These are phyloP conservation scores for Xylaria arbuscula DNA, from an alignment of 2,329 filamentous ascomycete genomes.

Conservation along the genomic window DNA sequence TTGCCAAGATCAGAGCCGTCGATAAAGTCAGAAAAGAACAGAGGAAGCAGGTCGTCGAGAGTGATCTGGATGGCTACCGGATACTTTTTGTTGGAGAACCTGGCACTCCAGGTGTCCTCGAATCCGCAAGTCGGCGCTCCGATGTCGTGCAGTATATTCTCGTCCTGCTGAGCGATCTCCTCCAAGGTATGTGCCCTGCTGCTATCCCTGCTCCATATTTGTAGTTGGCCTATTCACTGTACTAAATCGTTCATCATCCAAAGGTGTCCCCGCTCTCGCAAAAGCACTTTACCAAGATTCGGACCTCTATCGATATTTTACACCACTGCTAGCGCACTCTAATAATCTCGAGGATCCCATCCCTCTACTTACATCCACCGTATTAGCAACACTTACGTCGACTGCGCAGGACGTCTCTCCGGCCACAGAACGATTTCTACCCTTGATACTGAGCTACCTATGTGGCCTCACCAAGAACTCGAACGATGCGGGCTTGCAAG, in stretches of 20 bases:
- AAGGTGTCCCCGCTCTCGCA: constrained; percentile 80
- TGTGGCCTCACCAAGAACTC: constrained; percentile 84
- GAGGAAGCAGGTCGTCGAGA: constrained; percentile 83
- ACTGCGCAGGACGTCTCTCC: constrained; percentile 70
- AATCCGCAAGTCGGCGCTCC: constrained; percentile 84
- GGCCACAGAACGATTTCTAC: constrained; percentile 78
- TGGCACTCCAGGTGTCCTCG: constrained; percentile 78
- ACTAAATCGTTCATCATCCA: constrained; percentile 18
- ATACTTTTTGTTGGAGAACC: constrained; percentile 81
- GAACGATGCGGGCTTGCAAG: constrained; percentile 85
- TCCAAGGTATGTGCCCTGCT: constrained; percentile 72
- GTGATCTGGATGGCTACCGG: constrained; percentile 82
- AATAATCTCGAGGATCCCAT: constrained; percentile 81
- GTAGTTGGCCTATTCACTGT: background rate
- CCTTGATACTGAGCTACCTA: constrained; percentile 86
- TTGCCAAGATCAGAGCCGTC: constrained; percentile 94
- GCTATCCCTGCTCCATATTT: background rate
- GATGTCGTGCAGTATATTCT: constrained; percentile 97
- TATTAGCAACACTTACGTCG: constrained; percentile 82
- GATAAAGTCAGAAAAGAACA: constrained; percentile 96
- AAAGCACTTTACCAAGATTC: constrained; percentile 79
- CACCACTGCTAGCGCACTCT: constrained; percentile 84
- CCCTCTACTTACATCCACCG: constrained; percentile 87
- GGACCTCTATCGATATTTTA: constrained; percentile 83
- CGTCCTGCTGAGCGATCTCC: constrained; percentile 86